Evolutionary conservation across 495 filamentous ascomycete genomes (phyloP), one percentile per base, ranked within the genome.

Genomic region (Coniosporium apollinis): DNA sequence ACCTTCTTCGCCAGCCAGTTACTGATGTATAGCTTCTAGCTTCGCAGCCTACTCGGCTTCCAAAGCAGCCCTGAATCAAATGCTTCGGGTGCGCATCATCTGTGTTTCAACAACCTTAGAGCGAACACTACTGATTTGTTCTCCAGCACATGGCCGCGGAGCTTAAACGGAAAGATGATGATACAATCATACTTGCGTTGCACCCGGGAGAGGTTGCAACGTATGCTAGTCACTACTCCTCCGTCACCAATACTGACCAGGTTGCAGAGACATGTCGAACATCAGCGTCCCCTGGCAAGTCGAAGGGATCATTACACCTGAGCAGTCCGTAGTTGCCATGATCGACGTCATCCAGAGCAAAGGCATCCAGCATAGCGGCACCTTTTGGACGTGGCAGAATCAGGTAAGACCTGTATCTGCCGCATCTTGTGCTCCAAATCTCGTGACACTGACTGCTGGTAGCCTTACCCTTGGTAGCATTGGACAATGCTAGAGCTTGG

Each of bases 11-110:
- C n/a, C n/a, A n/a, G 13, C 9, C 29, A 24, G 22, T n/a, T 15
- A 6, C n/a, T 34, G 32, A 22, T 22, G 22, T 5, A 6, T 7
- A 11, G 8, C 21, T n/a, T 19, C 4, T 26, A 52, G 55, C 8
- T 71, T 72, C 38, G 69, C 62, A 5, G 69, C 69, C 5, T 74
- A 71, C 46, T 60, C 62, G 5, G 66, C 66, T 0, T 67, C 64
- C 4, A 72, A 74, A 47, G 60, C 66, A n/a, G 69, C 69, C 0
- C 46, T 74, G 30, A 74, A 74, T 45, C 64, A 69, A 43, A 62
- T 58, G 26, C 48, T 71, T 2, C 43, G 69, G 9, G 58, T 61
- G 42, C 24, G 39, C 10, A n/a, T 14, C 13, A 17, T 13, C 22
- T 9, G 22, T 28, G 10, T 5, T 38, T 7, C 16, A n/a, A n/a